A percentile compares a stretch with the other conserved stretches of the same genome.
These are phyloP conservation scores for Xerocomus minutiporus DNA, from an alignment of 1,284 basidiomycete species.

Conservation along the genomic window DNA sequence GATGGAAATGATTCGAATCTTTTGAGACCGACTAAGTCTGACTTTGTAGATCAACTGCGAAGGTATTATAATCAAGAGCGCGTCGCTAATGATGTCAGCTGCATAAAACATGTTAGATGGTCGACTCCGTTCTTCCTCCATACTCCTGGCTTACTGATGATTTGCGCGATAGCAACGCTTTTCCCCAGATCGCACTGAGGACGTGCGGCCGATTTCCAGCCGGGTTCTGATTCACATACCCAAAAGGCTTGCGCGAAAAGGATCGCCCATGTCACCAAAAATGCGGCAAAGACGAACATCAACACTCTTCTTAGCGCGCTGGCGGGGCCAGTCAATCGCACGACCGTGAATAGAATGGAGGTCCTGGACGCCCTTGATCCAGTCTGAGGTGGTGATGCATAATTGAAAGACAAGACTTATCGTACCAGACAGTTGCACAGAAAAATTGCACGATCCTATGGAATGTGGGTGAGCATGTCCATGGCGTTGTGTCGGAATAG, in stretches of 20 bases:
- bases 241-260: slow-evolving; percentile 5
- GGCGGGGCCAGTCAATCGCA: background rate
- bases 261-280: background rate
- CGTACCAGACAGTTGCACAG: slow-evolving; percentile 2
- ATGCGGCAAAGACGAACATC: background rate
- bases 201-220: slow-evolving; percentile 1
- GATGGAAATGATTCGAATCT: slow-evolving; percentile 5
- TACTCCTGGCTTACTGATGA: slow-evolving; percentile 3
- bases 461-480: background rate
- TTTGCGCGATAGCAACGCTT: background rate
- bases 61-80: slow-evolving; percentile 4
- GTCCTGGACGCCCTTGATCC: background rate
- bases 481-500: background rate
- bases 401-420: background rate
- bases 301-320: background rate
- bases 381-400: background rate
- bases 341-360: slow-evolving; percentile 6
- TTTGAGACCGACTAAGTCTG: slow-evolving; percentile 1
- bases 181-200: background rate
- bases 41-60: slow-evolving; percentile 1
- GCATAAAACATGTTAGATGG: background rate
- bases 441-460: background rate
- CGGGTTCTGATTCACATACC: slow-evolving; percentile 3
- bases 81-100: slow-evolving; percentile 6
- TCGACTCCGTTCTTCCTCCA: background rate